Evolutionary conservation across 169 alveolate genomes (phyloP).

Genomic region (Babesia microti): DNA sequence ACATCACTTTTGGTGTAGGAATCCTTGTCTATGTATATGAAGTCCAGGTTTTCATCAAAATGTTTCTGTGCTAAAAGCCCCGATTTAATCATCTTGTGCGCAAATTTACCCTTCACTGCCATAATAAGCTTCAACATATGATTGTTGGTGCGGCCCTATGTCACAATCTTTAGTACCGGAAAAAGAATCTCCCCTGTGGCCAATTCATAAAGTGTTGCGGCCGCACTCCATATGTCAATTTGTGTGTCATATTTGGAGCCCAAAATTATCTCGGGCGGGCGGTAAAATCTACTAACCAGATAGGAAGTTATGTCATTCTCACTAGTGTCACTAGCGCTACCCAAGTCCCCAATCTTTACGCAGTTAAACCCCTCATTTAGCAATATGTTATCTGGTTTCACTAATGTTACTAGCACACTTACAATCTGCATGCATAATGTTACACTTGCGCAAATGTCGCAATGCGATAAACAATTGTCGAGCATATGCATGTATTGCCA

Average conservation of each 20-base stretch:
- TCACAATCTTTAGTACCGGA: slow-evolving; percentile 48
- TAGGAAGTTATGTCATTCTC: slow-evolving; percentile 83
- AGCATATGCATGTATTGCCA: slow-evolving; percentile 65
- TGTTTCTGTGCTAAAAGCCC: slow-evolving; percentile 74
- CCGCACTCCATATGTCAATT: slow-evolving; percentile 94
- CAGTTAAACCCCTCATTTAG: slow-evolving; percentile 69
- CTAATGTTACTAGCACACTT: slow-evolving; percentile 32
- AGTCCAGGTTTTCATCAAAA: slow-evolving; percentile 67
- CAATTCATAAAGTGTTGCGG: slow-evolving; percentile 88
- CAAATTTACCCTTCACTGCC: slow-evolving; percentile 88
- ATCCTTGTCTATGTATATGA: slow-evolving; percentile 57
- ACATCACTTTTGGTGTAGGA: slow-evolving; percentile 66
- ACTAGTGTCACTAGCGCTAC: slow-evolving; percentile 80
- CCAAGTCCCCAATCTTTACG: slow-evolving; percentile 91
- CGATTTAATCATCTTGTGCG: slow-evolving; percentile 75
- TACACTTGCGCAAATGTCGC: slow-evolving; percentile 61
- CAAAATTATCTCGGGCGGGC: slow-evolving; percentile 96
- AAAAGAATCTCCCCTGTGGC: slow-evolving; percentile 93
- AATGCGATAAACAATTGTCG: slow-evolving; percentile 71
- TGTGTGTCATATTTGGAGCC: slow-evolving; percentile 81
- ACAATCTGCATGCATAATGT: slow-evolving; percentile 75
- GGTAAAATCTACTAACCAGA: slow-evolving; percentile 87
- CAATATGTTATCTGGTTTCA: slow-evolving; percentile 92
- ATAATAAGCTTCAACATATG: slow-evolving; percentile 90
- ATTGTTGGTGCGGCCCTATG: slow-evolving; percentile 83